phyloP scores from a whole-genome alignment of 306 rosid species.

The Cucurbita ficifolia region DNA sequence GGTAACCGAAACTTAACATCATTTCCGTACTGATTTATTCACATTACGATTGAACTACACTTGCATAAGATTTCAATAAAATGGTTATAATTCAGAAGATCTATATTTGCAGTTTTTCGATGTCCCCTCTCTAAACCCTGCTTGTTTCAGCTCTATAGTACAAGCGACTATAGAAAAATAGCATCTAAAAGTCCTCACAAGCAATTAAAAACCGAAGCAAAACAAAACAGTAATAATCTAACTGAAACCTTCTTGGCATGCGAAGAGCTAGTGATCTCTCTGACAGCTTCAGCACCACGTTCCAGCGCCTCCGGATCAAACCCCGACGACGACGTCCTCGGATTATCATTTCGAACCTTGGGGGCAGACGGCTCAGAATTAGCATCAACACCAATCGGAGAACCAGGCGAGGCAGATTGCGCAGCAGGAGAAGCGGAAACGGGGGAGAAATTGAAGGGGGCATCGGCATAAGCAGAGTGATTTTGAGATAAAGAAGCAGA shows the following conservation, averaged over 20 bases:
- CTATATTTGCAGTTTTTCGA: no score
- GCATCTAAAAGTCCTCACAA: not conserved
- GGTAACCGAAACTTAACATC: not conserved
- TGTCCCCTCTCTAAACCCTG: no score
- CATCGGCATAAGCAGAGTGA: constrained; percentile 5
- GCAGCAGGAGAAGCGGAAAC: constrained; percentile 5
- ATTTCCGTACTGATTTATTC: not conserved
- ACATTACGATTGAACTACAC: not conserved
- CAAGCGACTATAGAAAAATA: not conserved
- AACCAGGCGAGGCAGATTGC: constrained; percentile 5
- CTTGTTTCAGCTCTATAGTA: no score
- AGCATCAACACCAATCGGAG: not conserved
- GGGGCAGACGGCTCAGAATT: constrained; percentile 16
- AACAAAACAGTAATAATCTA: not conserved
- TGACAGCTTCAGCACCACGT: constrained; percentile 53
- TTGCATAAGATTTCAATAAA: no score
- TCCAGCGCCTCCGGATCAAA: constrained; percentile 83
- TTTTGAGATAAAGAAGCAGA: constrained; percentile 7
- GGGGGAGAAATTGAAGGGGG: constrained; percentile 7
- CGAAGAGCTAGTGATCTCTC: constrained; percentile 29
- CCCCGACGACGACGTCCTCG: constrained; percentile 71
- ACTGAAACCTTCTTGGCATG: constrained; percentile 54
- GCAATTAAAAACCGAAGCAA: not conserved
- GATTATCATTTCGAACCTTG: constrained; percentile 60
- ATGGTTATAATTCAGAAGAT: no score